phyloP scores from a whole-genome alignment of 345 rosid species.

The Lepidium sativum region DNA sequence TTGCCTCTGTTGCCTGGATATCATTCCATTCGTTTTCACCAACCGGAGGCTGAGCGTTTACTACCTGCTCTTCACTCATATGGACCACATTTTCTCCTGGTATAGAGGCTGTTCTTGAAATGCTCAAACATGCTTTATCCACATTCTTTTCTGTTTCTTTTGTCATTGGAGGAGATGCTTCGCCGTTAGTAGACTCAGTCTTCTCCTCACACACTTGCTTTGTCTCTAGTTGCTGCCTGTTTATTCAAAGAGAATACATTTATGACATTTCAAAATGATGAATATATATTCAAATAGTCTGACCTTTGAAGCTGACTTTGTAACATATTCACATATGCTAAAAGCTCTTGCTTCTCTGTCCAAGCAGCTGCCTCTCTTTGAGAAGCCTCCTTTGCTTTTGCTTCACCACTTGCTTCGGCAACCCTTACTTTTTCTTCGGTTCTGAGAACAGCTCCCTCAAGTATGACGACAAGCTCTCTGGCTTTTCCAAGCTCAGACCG shows the following conservation, averaged over 20 bases:
- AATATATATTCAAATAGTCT: not conserved
- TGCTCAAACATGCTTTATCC: constrained; percentile 83
- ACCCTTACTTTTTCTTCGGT: constrained; percentile 93
- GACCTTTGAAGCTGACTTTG: constrained; percentile 92
- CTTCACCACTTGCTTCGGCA: constrained; percentile 65
- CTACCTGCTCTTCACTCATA: constrained; percentile 50
- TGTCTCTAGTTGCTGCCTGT: constrained; percentile 73
- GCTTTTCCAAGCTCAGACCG: constrained; percentile 96
- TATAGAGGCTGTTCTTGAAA: constrained; percentile 36
- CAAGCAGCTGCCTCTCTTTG: constrained; percentile 62
- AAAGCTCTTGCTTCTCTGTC: constrained; percentile 87
- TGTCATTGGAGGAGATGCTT: constrained; percentile 42
- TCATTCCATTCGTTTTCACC: constrained; percentile 79
- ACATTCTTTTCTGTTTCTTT: constrained; percentile 77
- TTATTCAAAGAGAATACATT: not conserved
- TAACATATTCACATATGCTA: constrained; percentile 68
- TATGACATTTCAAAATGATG: not conserved
- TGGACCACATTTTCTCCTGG: constrained; percentile 39
- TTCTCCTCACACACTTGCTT: constrained; percentile 81
- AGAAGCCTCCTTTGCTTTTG: constrained; percentile 71
- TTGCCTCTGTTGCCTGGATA: constrained; percentile 82
- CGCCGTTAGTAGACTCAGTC: constrained; percentile 39
- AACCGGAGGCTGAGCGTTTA: constrained; percentile 36
- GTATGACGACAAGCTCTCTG: constrained; percentile 77
- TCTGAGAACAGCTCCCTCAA: constrained; percentile 85